phyloP scores from a whole-genome alignment of 352 stramenopile species.

The Phytopythium boreale region DNA sequence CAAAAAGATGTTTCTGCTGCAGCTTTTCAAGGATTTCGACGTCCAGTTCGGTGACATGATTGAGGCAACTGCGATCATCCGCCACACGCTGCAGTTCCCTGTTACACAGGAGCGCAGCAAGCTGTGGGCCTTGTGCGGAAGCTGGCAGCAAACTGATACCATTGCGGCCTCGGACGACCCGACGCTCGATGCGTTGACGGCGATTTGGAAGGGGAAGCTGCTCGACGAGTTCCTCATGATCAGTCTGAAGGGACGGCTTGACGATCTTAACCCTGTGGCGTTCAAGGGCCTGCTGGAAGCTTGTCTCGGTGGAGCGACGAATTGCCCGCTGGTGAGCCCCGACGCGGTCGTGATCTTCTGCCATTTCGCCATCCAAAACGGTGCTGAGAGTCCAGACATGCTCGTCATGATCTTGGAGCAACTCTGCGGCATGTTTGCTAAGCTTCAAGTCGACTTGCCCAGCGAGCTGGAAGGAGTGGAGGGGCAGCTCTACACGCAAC shows the following conservation, averaged over 20 bases:
- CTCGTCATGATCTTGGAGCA: conserved; percentile 56
- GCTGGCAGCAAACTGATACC: conserved; percentile 29
- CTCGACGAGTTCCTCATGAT: conserved; percentile 81
- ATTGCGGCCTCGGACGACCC: not conserved
- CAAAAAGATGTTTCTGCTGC: conserved; percentile 67
- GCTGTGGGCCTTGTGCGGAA: conserved; percentile 56
- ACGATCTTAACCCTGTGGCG: conserved; percentile 48
- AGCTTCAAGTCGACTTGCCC: conserved; percentile 34
- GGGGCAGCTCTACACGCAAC: conserved; percentile 42
- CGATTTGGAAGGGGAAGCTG: conserved; percentile 73
- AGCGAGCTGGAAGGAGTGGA: conserved; percentile 54
- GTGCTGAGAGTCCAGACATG: conserved; percentile 29
- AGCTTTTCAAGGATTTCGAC: conserved; percentile 63
- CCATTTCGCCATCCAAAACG: conserved; percentile 58
- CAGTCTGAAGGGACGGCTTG: conserved; percentile 67
- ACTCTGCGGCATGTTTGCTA: conserved; percentile 54
- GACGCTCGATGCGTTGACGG: conserved; percentile 30
- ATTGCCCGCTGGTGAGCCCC: conserved; percentile 54
- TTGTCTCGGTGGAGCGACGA: conserved; percentile 42
- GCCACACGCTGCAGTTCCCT: conserved; percentile 54
- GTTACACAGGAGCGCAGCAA: conserved; percentile 31
- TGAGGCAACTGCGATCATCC: conserved; percentile 54
- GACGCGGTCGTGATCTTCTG: conserved; percentile 71
- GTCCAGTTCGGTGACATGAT: conserved; percentile 69
- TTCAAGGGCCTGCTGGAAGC: conserved; percentile 52